Evolutionary conservation across 1,139 yeast genomes (phyloP).

Genomic region (Candida sp.): DNA sequence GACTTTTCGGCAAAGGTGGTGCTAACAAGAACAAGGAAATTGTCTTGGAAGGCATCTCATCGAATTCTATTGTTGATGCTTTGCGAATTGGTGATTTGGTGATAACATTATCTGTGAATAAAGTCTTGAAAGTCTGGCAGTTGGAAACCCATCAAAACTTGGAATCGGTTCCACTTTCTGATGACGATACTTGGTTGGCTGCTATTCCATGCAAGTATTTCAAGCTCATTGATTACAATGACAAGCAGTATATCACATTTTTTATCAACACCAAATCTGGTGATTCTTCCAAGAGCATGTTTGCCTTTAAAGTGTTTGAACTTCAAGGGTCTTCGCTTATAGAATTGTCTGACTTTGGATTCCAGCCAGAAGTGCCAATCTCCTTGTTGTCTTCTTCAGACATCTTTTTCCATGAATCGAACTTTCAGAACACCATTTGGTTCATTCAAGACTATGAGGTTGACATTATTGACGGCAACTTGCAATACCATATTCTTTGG

Average conservation of each 20-base stretch:
- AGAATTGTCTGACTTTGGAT: conserved; percentile 27
- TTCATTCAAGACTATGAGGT: conserved; percentile 41
- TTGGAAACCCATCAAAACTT: conserved; percentile 34
- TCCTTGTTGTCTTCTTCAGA: conserved; percentile 12
- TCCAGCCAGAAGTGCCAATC: conserved; percentile 31
- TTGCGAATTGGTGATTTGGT: conserved; percentile 18
- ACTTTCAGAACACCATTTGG: conserved; percentile 47
- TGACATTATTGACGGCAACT: conserved; percentile 22
- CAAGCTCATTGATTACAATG: conserved; percentile 17
- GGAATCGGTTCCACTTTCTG: conserved; percentile 17
- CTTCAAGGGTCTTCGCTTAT: conserved; percentile 22
- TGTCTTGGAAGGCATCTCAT: conserved; percentile 31
- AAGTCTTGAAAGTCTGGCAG: conserved; percentile 61
- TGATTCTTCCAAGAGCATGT: conserved; percentile 22
- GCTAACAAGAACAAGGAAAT: conserved; percentile 17
- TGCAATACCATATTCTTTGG: conserved; percentile 52
- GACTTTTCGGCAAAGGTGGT: conserved; percentile 28
- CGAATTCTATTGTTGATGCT: conserved; percentile 37
- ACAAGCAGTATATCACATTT: conserved; percentile 18
- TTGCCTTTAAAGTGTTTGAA: conserved; percentile 27
- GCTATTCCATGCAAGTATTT: conserved; percentile 37
- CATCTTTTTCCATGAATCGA: conserved; percentile 11
- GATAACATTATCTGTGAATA: conserved; percentile 47
- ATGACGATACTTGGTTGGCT: conserved; percentile 29
- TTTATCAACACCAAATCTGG: conserved; percentile 13